Base-by-base conservation (phyloP, 306 rosid genomes). In the Castanospermum australe region DNA sequence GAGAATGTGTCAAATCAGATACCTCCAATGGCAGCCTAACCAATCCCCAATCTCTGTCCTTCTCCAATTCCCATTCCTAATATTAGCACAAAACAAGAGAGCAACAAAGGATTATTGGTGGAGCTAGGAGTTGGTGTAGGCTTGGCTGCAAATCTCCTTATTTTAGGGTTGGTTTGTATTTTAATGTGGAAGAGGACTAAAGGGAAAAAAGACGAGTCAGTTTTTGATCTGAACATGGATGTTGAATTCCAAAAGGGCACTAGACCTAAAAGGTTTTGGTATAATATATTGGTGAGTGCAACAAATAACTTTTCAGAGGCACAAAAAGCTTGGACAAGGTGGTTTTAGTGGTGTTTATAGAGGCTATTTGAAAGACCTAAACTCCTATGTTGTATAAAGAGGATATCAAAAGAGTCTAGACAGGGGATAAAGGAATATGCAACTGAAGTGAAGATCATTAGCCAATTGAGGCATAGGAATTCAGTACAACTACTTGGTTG, bases 401-500 rank as follows among this genome's bases (percentile, higher is more conserved):
- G 79, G 81, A 71, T 87, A 18, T 82, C 82, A 57, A 82, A 41
- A 62, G 74, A 60, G 0, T 85, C 87, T n/a, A 70, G 28, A 13
- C 84, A 85, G 5, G 87, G 85, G 15, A 48, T 79, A 22, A 67
- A 73, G 38, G 89, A 80, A 68, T 84, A 76, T 8, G 78, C 64
- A 15, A 76, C 84, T 11, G 88, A 87, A 74, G 83, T 87, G 13
- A 82, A 80, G 56, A 69, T 87, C 77, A 85, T 87, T 22, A 82
- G 91, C 42, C 76, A 75, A 24, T 11, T 82, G 67, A 79, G 84
- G 28, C 87, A 85, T 4, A 73, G 77, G 35, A 79, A 85, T 35
- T 8, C 85, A 28, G 85, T 87, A 24, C 88, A 87, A 35, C 82
- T 87, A 2, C 35, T 77, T 22, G 89, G 87, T 78, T 87, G 91